Base-by-base conservation (phyloP, 345 rosid genomes). In the Chamaenerion angustifolium region DNA sequence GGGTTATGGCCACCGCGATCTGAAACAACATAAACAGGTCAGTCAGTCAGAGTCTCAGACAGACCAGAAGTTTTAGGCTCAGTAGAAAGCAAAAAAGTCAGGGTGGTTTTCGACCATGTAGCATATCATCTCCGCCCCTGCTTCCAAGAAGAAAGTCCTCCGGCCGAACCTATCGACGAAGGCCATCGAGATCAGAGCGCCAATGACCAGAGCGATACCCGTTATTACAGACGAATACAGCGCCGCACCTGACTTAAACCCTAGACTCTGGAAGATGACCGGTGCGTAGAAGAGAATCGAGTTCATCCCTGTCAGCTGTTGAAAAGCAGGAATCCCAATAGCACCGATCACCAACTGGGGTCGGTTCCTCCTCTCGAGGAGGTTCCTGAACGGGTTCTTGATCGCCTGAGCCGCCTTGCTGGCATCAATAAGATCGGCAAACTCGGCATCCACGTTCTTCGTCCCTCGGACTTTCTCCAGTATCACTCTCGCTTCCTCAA, bases 201-300 rank as follows among this genome's bases (percentile, higher is more conserved):
- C 94, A 0, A 81, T 9, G 6, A 76, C 81, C 2, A 84, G 80
- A 0, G 82, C 85, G 12, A 60, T 71, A 12, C 81, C 71, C 1
- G 90, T 88, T 6, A 84, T 56, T 15, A 75, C 53, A 12, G 94
- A 72, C 0, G 94, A 79, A 41, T 70, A 68, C 11, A 88, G 78
- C 15, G 96, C 56, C 10, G 96, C 79, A 0, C 62, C 73, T 0
- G 87, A 76, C 42, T 93, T 95, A 16, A 88, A 78, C 6, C 97
- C 95, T 51, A 88, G 59, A 60, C 81, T 88, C 58, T 88, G 97
- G 51, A 82, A 85, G 63, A 88, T 71, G 52, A 84, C 88, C 0
- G 92, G 94, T 49, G 92, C 92, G 52, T 88, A 88, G 64, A 84
- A 88, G 53, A 88, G 73, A 49, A 88, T 84, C 12, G 90, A 83